Percentiles rank a stretch among this genome's conserved stretches.
These are phyloP conservation scores for Thyridium curvatum DNA, from an alignment of 2,329 filamentous ascomycete genomes.

Conservation along the genomic window DNA sequence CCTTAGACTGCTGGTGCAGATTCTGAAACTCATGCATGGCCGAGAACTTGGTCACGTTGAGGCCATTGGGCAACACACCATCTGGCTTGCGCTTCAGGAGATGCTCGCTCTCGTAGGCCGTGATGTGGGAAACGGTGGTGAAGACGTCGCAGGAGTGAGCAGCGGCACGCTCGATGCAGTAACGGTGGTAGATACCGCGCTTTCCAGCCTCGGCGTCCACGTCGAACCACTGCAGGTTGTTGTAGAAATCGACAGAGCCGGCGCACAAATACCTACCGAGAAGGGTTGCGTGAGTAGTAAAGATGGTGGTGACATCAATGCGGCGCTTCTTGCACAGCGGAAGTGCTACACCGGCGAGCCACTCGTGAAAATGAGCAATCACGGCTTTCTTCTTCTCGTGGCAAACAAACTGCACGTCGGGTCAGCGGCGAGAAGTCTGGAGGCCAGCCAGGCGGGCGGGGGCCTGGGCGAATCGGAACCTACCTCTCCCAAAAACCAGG, in stretches of 20 bases:
- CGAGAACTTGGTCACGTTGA: constrained; percentile 98
- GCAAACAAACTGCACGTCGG: constrained; percentile 67
- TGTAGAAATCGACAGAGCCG: constrained; percentile 98
- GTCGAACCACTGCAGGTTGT: constrained; percentile 95
- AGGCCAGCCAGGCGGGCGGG: constrained; percentile 1
- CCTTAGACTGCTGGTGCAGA: constrained; percentile 89
- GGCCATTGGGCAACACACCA: constrained; percentile 88
- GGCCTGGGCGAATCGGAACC: constrained; percentile 21
- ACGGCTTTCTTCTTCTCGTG: constrained; percentile 90
- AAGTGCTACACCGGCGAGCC: constrained; percentile 89
- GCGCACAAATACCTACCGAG: constrained; percentile 95
- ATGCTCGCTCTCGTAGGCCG: constrained; percentile 96
- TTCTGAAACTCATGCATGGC: constrained; percentile 99
- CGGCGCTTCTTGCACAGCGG: constrained; percentile 88
- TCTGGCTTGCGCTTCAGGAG: constrained; percentile 96
- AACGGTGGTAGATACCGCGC: constrained; percentile 96
- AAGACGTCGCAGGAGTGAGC: constrained; percentile 93
- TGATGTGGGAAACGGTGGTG: constrained; percentile 97
- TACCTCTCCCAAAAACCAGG: constrained; percentile 98
- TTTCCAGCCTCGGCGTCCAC: constrained; percentile 95
- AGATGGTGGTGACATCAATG: constrained; percentile 96
- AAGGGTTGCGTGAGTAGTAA: constrained; percentile 94
- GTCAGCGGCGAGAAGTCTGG: constrained; percentile 1
- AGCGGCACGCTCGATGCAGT: constrained; percentile 93
- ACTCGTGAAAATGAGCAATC: constrained; percentile 98